Evolutionary conservation across 768 basidiomycete species (phyloP).

Genomic region (Lentinula boryana): DNA sequence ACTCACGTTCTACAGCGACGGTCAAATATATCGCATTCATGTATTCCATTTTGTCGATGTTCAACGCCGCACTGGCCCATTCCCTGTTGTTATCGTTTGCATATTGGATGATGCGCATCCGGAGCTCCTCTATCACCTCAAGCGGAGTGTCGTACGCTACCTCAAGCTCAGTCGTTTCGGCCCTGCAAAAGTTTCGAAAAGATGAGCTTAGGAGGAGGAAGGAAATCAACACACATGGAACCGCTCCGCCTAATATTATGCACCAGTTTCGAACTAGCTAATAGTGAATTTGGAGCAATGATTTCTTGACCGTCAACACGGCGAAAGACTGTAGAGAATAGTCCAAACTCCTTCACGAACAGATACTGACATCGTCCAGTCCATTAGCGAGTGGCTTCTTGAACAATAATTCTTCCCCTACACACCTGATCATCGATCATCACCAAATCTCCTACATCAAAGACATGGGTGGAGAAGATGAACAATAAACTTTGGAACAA

Average conservation of each 20-base stretch:
- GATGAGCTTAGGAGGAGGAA: not conserved
- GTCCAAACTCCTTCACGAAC: constrained; percentile 70
- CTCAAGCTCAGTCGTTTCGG: constrained; percentile 65
- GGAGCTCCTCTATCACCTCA: constrained; percentile 64
- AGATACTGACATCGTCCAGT: constrained; percentile 24
- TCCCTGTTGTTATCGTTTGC: constrained; percentile 62
- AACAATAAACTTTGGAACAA: constrained; percentile 82
- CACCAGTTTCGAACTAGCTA: constrained; percentile 66
- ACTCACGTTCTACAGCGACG: constrained; percentile 69
- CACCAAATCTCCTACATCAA: constrained; percentile 77
- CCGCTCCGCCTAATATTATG: constrained; percentile 73
- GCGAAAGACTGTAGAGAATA: constrained; percentile 74
- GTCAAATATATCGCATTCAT: constrained; percentile 66
- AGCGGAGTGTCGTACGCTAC: constrained; percentile 69
- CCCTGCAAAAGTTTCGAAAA: constrained; percentile 22
- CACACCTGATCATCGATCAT: constrained; percentile 70
- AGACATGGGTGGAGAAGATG: constrained; percentile 83
- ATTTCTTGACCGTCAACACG: constrained; percentile 80
- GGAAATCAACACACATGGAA: constrained; percentile 48
- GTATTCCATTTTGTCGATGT: constrained; percentile 77
- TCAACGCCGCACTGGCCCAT: constrained; percentile 59
- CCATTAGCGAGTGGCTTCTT: constrained; percentile 1
- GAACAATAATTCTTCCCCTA: not conserved
- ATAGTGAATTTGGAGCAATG: constrained; percentile 69
- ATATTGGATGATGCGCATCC: constrained; percentile 50